These are phyloP conservation scores for Lentinus tigrinus DNA, from an alignment of 768 basidiomycete species.

Conservation along the genomic window DNA sequence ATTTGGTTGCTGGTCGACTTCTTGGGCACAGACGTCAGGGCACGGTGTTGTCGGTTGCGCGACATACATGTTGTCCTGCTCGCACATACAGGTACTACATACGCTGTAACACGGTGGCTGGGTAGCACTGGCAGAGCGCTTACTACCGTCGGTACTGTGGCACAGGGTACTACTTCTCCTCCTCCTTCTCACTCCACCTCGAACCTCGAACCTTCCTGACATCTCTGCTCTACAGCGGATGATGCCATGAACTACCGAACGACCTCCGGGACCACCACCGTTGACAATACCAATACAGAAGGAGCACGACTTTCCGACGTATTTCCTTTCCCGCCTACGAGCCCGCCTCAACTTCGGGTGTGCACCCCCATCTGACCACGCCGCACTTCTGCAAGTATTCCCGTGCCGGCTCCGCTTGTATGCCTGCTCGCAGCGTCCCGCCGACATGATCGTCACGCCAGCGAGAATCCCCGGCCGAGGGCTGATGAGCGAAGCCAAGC, in stretches of 20 bases:
- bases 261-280: not conserved
- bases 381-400: not conserved
- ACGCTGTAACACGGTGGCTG: too few relatives aligned
- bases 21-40: not conserved
- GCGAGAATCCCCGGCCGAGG: conserved; percentile 1
- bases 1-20: not conserved
- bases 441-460: conserved; percentile 4
- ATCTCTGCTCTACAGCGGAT: not conserved
- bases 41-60: not conserved
- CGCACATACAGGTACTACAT: too few relatives aligned
- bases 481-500: conserved; percentile 1
- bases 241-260: not conserved
- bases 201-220: too few relatives aligned
- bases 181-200: too few relatives aligned
- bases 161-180: too few relatives aligned
- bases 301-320: not conserved
- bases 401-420: not conserved
- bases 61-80: not conserved
- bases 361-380: conserved; percentile 5
- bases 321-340: conserved; percentile 5
- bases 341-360: conserved; percentile 15
- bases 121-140: too few relatives aligned
- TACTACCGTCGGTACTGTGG: too few relatives aligned
- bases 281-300: not conserved
- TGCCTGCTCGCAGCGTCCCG: not conserved